These are phyloP conservation scores for Allomyces macrogynus DNA, from an alignment of 192 early-diverging fungal genomes.

Conservation along the genomic window DNA sequence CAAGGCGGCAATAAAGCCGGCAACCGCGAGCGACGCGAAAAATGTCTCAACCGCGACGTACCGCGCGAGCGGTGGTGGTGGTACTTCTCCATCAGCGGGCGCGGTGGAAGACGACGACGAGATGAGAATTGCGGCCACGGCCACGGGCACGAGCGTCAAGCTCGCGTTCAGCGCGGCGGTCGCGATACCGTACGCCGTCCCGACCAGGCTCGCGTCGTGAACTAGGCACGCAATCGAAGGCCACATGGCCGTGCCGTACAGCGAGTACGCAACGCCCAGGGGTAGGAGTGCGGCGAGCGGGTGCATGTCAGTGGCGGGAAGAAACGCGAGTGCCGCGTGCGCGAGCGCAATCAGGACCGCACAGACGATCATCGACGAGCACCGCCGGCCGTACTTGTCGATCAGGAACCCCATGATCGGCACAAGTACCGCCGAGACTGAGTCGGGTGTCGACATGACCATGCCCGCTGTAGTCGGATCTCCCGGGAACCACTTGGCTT, in stretches of 20 bases:
- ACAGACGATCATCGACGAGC: constrained; percentile 26
- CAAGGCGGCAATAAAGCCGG: background rate
- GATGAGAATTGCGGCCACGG: constrained; percentile 14
- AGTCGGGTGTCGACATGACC: constrained; percentile 30
- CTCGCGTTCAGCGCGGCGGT: constrained; percentile 14
- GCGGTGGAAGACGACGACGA: constrained; percentile 1
- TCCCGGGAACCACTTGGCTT: constrained; percentile 34
- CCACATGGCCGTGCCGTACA: constrained; percentile 42
- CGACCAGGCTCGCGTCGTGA: constrained; percentile 17
- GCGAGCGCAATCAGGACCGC: constrained; percentile 27
- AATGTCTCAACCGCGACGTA: constrained; percentile 14
- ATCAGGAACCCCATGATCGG: constrained; percentile 33
- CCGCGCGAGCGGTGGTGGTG: background rate
- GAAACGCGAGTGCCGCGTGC: constrained; percentile 31
- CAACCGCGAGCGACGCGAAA: constrained; percentile 11
- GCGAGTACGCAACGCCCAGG: constrained; percentile 33
- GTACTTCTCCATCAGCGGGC: background rate
- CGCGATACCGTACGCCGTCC: constrained; percentile 14
- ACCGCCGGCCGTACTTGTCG: constrained; percentile 29
- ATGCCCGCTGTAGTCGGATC: constrained; percentile 31
- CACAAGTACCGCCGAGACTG: constrained; percentile 34
- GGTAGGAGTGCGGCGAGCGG: constrained; percentile 30
- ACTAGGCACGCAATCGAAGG: constrained; percentile 37
- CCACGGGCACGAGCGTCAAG: constrained; percentile 12
- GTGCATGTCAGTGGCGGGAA: constrained; percentile 9